phyloP scores from a whole-genome alignment of 2,329 filamentous ascomycete species.

The Aspergillaceae sp. region DNA sequence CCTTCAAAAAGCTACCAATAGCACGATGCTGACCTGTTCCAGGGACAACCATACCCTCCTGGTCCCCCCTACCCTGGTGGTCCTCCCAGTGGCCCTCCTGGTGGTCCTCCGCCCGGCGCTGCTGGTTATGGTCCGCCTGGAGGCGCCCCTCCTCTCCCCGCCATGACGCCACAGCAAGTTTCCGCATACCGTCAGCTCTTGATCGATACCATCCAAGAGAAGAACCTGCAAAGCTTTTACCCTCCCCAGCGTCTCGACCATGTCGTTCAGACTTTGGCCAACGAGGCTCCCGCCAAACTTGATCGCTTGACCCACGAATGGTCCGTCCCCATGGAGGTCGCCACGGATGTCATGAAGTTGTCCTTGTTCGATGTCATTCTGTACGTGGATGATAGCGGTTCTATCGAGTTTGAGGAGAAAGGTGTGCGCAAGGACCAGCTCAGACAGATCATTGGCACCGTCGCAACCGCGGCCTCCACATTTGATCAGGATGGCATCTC shows the following conservation, averaged over 20 bases:
- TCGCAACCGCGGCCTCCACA: conserved; percentile 57
- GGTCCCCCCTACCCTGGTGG: conserved; percentile 21
- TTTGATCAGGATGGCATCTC: conserved; percentile 62
- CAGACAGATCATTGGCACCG: conserved; percentile 54
- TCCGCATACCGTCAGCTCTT: conserved; percentile 50
- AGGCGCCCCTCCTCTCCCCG: conserved; percentile 24
- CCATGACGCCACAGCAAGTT: conserved; percentile 41
- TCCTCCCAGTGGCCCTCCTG: conserved; percentile 5
- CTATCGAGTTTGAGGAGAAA: conserved; percentile 60
- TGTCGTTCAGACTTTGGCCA: conserved; percentile 24
- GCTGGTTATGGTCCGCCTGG: conserved; percentile 26
- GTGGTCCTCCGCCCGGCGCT: conserved; percentile 11
- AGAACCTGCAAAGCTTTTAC: conserved; percentile 51
- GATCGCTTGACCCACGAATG: conserved; percentile 50
- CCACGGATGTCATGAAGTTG: conserved; percentile 55
- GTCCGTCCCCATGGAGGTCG: conserved; percentile 51
- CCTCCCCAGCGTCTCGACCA: conserved; percentile 42
- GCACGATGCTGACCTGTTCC: conserved; percentile 2
- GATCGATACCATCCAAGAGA: conserved; percentile 51
- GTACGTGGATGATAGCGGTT: conserved; percentile 61
- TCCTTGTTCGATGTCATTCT: conserved; percentile 55
- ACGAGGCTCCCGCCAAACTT: conserved; percentile 37
- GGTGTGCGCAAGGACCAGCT: conserved; percentile 60
- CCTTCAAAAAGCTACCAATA: not conserved
- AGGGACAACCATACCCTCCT: conserved; percentile 20